Conservation (phyloP, 139 green algal species). For the Zygnema circumcarinatum region DNA sequence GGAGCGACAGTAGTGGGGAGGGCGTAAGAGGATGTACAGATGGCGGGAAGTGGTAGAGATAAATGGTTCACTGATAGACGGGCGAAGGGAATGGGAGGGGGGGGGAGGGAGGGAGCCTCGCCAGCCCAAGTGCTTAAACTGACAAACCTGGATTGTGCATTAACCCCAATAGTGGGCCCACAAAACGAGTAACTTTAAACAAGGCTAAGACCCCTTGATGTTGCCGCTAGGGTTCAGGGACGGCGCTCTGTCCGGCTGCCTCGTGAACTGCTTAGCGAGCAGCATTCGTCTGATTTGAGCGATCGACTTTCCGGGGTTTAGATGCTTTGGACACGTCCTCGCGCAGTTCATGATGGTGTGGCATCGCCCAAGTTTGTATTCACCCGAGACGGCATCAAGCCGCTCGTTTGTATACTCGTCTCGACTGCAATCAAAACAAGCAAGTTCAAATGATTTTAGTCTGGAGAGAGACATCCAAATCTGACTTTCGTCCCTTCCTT, state of each 20-base stretch:
- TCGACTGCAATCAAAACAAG: slow-evolving; percentile 60
- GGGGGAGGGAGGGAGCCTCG: no score
- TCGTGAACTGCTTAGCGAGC: not conserved
- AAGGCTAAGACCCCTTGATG: not conserved
- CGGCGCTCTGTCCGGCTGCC: not conserved
- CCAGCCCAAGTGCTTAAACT: no score
- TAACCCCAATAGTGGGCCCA: no score
- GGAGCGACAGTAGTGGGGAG: no score
- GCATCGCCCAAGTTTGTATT: slow-evolving; percentile 95
- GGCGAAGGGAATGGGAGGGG: no score
- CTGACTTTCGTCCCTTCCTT: no score
- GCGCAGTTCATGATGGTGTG: slow-evolving; percentile 97
- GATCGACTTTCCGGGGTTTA: slow-evolving; percentile 96
- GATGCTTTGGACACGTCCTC: slow-evolving; percentile 75
- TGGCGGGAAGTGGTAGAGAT: no score
- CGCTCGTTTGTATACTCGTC: slow-evolving; percentile 91
- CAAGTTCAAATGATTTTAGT: not conserved
- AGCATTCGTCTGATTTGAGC: slow-evolving; percentile 85
- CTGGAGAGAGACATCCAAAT: no score
- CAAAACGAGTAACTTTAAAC: no score
- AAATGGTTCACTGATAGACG: no score
- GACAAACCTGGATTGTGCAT: no score
- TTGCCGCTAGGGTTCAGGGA: not conserved
- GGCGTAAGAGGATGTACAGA: no score
- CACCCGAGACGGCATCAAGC: slow-evolving; percentile 86